Evolutionary conservation across 805 yeast species (phyloP), one percentile per base, ranked within the genome.

Genomic region (Candida insectalens): DNA sequence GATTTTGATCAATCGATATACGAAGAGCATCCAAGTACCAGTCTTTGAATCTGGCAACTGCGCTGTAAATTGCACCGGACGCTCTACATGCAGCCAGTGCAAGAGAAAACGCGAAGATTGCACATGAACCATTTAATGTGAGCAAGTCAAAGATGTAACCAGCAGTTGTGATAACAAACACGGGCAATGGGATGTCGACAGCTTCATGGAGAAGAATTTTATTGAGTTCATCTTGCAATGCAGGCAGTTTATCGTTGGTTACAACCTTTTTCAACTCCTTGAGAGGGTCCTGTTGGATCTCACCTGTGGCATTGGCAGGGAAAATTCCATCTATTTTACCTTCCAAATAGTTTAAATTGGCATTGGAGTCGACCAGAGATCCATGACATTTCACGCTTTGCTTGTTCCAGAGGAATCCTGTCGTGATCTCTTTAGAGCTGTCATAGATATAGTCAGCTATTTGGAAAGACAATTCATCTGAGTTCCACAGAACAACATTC

Each of bases 381-480:
- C 60, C 60, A 37, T 53, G 53, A 30, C 55, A 51, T 37, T 44
- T 46, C 19, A 46, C 48, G 10, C 42, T 39, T 3, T 41, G 37
- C 29, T 45, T 44, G 23, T 12, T 21, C 23, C 23, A 21, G n/a
- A n/a, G n/a, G 10, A 12, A 7, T 7, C 10, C 7, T 7, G 23
- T 21, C 10, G 10, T 7, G 10, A 21, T 12, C 23, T 21, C 23
- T 12, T 21, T 21, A 12, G 23, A 21, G 12, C 10, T 38, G 15
- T 49, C 51, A 32, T 56, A 49, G 7, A 59, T 31, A 20, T 38
- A 40, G 30, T 46, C 53, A 4, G 56, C 47, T 17, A 57, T 35
- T 3, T 55, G 44, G 3, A 55, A 31, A 23, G 54, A 49, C 19
- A 57, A 44, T 25, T 57, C 59, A 29, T 59, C 64, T 4, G 59